These are phyloP conservation scores for Aspergillus nomiae DNA, from an alignment of 2,329 filamentous ascomycete species.

Conservation along the genomic window DNA sequence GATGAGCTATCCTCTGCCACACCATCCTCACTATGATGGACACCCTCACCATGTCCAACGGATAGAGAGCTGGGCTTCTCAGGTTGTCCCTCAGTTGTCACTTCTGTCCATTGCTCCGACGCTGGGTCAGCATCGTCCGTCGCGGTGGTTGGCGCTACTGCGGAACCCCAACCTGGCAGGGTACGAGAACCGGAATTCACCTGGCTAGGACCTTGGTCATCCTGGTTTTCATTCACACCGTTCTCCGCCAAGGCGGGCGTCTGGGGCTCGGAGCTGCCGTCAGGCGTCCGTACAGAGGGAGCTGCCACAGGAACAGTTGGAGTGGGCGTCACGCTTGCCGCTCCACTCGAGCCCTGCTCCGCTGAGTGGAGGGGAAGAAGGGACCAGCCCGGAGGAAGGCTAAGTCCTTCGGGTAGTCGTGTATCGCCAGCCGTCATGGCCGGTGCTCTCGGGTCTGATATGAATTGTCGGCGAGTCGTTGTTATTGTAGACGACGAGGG, in stretches of 20 bases:
- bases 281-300: neutral
- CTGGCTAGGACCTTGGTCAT: slow-evolving; percentile 1
- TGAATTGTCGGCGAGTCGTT: slow-evolving; percentile 31
- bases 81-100: slow-evolving; percentile 23
- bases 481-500: slow-evolving; percentile 21
- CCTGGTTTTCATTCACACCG: neutral
- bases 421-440: slow-evolving; percentile 46
- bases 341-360: slow-evolving; percentile 10
- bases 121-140: slow-evolving; percentile 25
- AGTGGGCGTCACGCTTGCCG: slow-evolving; percentile 5
- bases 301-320: slow-evolving; percentile 8
- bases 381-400: slow-evolving; percentile 53
- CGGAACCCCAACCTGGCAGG: slow-evolving; percentile 24
- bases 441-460: slow-evolving; percentile 30
- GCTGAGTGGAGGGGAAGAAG: slow-evolving; percentile 32
- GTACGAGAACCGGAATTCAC: slow-evolving; percentile 2
- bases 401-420: slow-evolving; percentile 53
- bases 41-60: slow-evolving; percentile 1
- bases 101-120: slow-evolving; percentile 35
- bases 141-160: slow-evolving; percentile 8
- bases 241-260: slow-evolving; percentile 4
- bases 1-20: slow-evolving; percentile 13
- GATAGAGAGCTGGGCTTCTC: slow-evolving; percentile 9
- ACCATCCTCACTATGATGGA: neutral
- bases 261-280: neutral